Percentiles rank a stretch among this genome's conserved stretches.
phyloP scores from a whole-genome alignment of 176 grass and related monocot genomes.

The Elaeis guineensis region DNA sequence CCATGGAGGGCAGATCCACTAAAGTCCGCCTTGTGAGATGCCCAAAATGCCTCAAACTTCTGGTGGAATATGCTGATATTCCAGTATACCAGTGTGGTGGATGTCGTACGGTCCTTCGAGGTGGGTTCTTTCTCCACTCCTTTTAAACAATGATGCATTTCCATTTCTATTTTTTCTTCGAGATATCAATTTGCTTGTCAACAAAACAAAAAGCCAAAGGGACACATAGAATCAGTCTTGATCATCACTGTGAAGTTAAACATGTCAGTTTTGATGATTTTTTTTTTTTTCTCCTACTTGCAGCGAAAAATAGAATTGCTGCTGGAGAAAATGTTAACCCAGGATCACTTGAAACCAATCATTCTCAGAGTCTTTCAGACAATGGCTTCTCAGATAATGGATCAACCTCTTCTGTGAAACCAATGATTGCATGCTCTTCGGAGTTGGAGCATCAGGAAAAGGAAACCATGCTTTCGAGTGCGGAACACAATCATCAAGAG shows the following conservation, averaged over 20 bases:
- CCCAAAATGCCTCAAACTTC: slow-evolving; percentile 71
- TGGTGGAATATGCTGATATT: slow-evolving; percentile 73
- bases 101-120: slow-evolving; percentile 53
- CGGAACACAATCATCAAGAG: neutral
- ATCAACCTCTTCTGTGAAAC: slow-evolving; percentile 25
- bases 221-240: no score
- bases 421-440: neutral
- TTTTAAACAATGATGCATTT: neutral
- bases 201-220: no score
- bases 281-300: slow-evolving; percentile 1
- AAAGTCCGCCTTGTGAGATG: slow-evolving; percentile 84
- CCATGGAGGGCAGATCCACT: slow-evolving; percentile 30
- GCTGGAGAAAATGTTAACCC: neutral
- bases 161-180: neutral
- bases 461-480: neutral
- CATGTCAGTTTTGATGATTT: neutral
- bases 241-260: no score
- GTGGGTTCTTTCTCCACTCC: slow-evolving; percentile 21
- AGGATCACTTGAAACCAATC: slow-evolving; percentile 1
- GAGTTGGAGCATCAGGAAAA: neutral
- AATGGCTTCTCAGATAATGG: slow-evolving; percentile 16
- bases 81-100: slow-evolving; percentile 75
- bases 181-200: no score
- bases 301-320: slow-evolving; percentile 36
- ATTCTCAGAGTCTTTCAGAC: slow-evolving; percentile 13